A percentile compares a stretch with the other conserved stretches of the same genome.
Conservation (phyloP, 345 rosid genomes). For the Eucalyptus cladocalyx region DNA sequence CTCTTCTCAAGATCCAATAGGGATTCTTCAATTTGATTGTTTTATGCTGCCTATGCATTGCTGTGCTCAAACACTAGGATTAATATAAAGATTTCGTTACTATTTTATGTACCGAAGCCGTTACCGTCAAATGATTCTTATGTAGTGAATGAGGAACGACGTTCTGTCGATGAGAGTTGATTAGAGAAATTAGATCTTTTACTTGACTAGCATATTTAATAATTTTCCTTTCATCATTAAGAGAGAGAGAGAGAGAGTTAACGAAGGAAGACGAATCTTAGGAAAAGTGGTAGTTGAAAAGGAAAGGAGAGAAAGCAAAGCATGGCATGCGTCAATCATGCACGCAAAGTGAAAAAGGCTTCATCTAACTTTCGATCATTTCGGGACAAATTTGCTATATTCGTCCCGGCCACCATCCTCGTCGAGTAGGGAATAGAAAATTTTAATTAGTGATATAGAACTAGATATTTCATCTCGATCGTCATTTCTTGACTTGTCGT, state of each 20-base stretch:
- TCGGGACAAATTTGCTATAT: neutral
- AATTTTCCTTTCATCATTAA: neutral
- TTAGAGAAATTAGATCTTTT: neutral
- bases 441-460: neutral
- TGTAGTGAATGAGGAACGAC: neutral
- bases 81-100: neutral
- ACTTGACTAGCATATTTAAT: neutral
- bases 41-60: neutral
- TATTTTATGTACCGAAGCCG: neutral
- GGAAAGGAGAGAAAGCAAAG: neutral
- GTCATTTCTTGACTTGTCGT: fast-evolving
- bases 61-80: neutral
- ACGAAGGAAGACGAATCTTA: neutral
- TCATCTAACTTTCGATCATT: neutral
- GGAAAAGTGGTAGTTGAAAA: neutral
- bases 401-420: neutral
- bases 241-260: neutral
- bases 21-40: neutral
- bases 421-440: neutral
- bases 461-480: neutral
- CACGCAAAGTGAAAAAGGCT: neutral
- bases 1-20: neutral
- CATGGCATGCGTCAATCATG: neutral
- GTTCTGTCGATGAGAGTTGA: neutral
- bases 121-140: neutral